Evolutionary conservation across 768 basidiomycete species (phyloP), one percentile per base, ranked within the genome.

Genomic region (Tephrocybe sp.): DNA sequence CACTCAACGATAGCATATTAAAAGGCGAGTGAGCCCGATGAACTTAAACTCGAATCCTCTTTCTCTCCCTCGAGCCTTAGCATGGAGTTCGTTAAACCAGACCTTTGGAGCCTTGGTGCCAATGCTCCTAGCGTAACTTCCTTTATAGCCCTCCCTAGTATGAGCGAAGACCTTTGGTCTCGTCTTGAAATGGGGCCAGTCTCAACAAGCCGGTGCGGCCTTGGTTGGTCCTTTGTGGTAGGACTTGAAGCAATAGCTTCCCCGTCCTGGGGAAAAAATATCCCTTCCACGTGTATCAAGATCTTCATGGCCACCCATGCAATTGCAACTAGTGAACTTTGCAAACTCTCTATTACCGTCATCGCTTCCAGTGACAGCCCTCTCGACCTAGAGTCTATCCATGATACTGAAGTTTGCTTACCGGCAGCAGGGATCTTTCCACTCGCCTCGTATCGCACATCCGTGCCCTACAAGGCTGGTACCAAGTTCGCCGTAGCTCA

Each of bases 181-280:
- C 8, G 7, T 9, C 9, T 49, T 10, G 36, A 17, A 17, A 13
- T 41, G 39, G 35, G 30, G 11, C 45, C 32, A 5, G 12, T 52
- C 41, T 35, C 41, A 13, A 45, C 53, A 5, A 46, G 30, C 5
- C 48, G 19, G 14, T 51, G 53, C 39, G 56, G 56, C 32, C 39
- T 54, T 5, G 56, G 56, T 5, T 57, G 56, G 53, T 26, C 22
- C 11, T 57, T 48, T 6, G 11, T 40, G 14, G n/a, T n/a, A n/a
- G n/a, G n/a, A n/a, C n/a, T n/a, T n/a, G n/a, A n/a, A n/a, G n/a
- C n/a, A n/a, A n/a, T n/a, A n/a, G n/a, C n/a, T n/a, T n/a, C n/a
- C n/a, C n/a, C n/a, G n/a, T n/a, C n/a, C n/a, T n/a, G n/a, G n/a
- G n/a, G n/a, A n/a, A n/a, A n/a, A n/a, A n/a, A n/a, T n/a, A n/a